A percentile compares a stretch with the other conserved stretches of the same genome.
phyloP scores from a whole-genome alignment of 805 yeast genomes.

The Myxozyma melibiosi region DNA sequence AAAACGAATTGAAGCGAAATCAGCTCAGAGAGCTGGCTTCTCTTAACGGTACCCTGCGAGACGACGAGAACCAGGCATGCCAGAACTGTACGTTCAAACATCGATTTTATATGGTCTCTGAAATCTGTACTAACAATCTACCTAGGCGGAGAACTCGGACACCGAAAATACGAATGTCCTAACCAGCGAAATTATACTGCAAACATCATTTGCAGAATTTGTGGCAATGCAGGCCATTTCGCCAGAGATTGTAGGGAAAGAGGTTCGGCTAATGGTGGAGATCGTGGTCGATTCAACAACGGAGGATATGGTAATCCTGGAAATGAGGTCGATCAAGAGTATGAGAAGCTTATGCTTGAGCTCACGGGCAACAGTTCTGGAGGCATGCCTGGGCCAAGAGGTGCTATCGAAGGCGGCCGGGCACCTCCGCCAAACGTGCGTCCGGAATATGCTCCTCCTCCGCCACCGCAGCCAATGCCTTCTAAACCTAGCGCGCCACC shows the following conservation, averaged over 20 bases:
- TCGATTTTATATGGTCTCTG: not conserved
- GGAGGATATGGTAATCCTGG: slow-evolving; percentile 36
- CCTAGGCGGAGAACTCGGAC: slow-evolving; percentile 59
- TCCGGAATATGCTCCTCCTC: slow-evolving; percentile 2
- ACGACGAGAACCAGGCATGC: slow-evolving; percentile 68
- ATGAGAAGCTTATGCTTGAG: slow-evolving; percentile 55
- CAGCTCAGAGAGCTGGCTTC: slow-evolving; percentile 92
- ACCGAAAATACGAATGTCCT: slow-evolving; percentile 67
- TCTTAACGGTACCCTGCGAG: slow-evolving; percentile 90
- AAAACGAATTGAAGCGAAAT: slow-evolving; percentile 84
- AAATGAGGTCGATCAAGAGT: slow-evolving; percentile 50
- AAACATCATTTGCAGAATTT: slow-evolving; percentile 67
- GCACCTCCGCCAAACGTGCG: not conserved
- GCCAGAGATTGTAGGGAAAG: slow-evolving; percentile 77
- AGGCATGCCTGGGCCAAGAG: not conserved
- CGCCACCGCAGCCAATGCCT: slow-evolving; percentile 13
- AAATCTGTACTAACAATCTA: not conserved
- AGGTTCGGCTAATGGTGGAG: slow-evolving; percentile 23
- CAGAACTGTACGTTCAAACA: slow-evolving; percentile 47
- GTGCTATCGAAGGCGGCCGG: slow-evolving; percentile 20
- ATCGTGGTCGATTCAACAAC: slow-evolving; percentile 7
- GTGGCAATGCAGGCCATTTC: slow-evolving; percentile 84
- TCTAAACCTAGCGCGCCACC: slow-evolving; percentile 26
- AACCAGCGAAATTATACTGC: slow-evolving; percentile 52
- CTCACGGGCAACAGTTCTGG: slow-evolving; percentile 34